Evolutionary conservation across 441 rosid species (phyloP), one percentile per base, ranked within the genome.

Genomic region (Gossypium laxum): DNA sequence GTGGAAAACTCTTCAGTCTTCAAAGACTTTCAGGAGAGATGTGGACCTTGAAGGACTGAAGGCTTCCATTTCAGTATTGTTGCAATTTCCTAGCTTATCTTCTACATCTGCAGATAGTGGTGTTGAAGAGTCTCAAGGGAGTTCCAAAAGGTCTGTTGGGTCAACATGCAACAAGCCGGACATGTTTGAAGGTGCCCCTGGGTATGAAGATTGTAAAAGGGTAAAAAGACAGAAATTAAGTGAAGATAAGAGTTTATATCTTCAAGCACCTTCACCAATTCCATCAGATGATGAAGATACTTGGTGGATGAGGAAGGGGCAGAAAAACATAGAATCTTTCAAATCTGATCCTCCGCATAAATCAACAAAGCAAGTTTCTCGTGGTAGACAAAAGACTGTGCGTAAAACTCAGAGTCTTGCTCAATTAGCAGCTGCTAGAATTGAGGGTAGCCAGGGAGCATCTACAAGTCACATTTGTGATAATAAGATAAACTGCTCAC

Each of bases 381-480:
- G 90, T 60, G 89, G 97, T 72, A 90, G 97, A 84, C 99, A 89
- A 75, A 96, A 95, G 84, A 70, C 82, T 70, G 95, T 81, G 18
- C 99, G 92, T 11, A 95, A 86, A 83, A 93, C 89, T 59, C 98
- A 87, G 74, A 88, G 92, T 69, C 91, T 96, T 72, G 93, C 98
- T 78, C 98, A 96, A 45, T 76, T 93, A 80, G 96, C 92, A 72
- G 88, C 97, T 83, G 91, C 96, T 75, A 88, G 99, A 80, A 93
- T 96, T 75, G 98, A 93, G 80, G 91, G 91, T 82, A 96, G 98
- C 85, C 98, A 90, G 82, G 99, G 98, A 67, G 97, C 97, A 71
- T 93, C 99, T 56, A 88, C 98, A 10, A 96, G 99, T 81, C 99
- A 96, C 77, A 83, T 91, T 47, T 96, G 98, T 81, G 95, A 91